These are phyloP conservation scores for Helminthosporium solani DNA, from an alignment of 2,329 filamentous ascomycete species.

Conservation along the genomic window DNA sequence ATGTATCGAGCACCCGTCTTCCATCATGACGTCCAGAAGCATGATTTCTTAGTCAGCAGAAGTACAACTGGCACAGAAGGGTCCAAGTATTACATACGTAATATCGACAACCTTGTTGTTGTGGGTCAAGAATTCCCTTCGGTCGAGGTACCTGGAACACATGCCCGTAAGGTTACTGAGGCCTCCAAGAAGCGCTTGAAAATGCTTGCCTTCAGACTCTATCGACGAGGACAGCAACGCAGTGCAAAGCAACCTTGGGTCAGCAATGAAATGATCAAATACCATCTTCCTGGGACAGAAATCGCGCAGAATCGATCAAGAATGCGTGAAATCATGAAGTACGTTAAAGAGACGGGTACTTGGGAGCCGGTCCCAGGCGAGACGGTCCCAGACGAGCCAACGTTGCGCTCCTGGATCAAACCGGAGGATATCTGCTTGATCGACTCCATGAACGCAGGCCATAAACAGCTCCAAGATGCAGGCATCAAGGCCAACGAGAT, in stretches of 20 bases:
- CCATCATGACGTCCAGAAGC: constrained; percentile 73
- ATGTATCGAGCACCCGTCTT: constrained; percentile 97
- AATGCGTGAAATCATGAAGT: constrained; percentile 92
- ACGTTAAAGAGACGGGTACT: constrained; percentile 82
- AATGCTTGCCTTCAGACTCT: constrained; percentile 90
- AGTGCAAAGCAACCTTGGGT: constrained; percentile 78
- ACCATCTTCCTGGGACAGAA: constrained; percentile 87
- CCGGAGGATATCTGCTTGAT: constrained; percentile 93
- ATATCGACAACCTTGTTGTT: constrained; percentile 85
- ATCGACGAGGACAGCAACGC: constrained; percentile 70
- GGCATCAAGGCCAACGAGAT: constrained; percentile 73
- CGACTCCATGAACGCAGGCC: constrained; percentile 94
- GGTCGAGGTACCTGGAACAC: constrained; percentile 87
- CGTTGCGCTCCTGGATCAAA: constrained; percentile 83
- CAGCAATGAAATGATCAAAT: constrained; percentile 60
- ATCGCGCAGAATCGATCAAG: constrained; percentile 96
- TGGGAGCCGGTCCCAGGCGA: constrained; percentile 75
- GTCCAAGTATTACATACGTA: constrained; percentile 78
- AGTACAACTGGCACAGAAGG: constrained; percentile 78
- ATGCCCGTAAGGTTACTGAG: constrained; percentile 92
- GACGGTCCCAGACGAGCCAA: constrained; percentile 74
- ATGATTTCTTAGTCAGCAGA: constrained; percentile 84
- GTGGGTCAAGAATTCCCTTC: constrained; percentile 93
- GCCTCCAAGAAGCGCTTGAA: constrained; percentile 96
- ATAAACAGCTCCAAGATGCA: constrained; percentile 86